Base-by-base conservation (phyloP, 306 rosid genomes). In the Pueraria montana region DNA sequence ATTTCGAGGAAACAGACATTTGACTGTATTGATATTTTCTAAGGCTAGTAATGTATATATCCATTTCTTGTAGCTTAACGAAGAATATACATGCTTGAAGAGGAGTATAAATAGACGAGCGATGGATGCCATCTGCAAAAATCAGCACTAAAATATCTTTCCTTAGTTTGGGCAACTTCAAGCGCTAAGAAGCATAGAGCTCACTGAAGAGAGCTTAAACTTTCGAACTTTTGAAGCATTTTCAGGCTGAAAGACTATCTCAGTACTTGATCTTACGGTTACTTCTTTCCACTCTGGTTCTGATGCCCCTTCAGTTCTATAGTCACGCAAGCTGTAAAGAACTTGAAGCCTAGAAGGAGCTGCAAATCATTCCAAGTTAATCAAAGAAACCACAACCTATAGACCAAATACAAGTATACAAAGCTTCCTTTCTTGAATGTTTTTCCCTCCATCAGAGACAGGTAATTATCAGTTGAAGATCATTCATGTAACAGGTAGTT, bases 291-390 rank as follows among this genome's bases (percentile, higher is more conserved):
- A 93, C 83, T 91, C 92, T 21, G 91, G 61, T 64, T 83, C 80
- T 20, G 94, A 89, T 79, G 88, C 87, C 70, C 91, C 97, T 77
- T 93, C 92, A 45, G 87, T 86, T 86, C 96, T 89, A 77, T 91
- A 94, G 77, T 93, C 94, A 10, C 99, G 94, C 40, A 84, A 83
- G 8, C 87, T 53, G 77, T 83, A 92, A 65, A 96, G 49, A 82
- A 94, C 98, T 86, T 94, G 97, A 67, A 92, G 97, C 84, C 83
- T 92, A 12, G 97, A 83, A 83, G 90, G 96, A 43, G 94, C 99
- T 96, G 93, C 86, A 87, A 85, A 56, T 58, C 73, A 74, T 13
- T 69, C 24, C 62, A 58, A 66, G 81, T 83, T 82, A 69, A 71
- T 50, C 9, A 3, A 77, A 78, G 65, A 81, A 90, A 52, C 58